Evolutionary conservation across 78 protist species (phyloP), one percentile per base, ranked within the genome.

Genomic region (Cavenderia fasciculata): DNA sequence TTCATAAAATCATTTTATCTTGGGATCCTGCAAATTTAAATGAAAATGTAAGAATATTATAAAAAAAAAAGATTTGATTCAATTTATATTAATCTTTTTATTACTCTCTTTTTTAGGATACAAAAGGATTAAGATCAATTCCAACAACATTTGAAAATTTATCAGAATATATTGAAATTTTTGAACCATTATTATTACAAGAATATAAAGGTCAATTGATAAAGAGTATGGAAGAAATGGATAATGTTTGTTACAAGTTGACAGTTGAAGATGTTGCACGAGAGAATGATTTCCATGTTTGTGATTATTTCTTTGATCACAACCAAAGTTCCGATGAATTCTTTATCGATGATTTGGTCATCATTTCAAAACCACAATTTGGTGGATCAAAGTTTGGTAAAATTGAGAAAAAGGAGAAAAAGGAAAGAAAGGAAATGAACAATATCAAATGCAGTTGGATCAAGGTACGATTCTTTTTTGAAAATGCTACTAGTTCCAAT

Each of bases 101-200:
- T 43, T 11, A 12, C 18, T 49, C 16, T 46, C 33, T 16, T 14
- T 31, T 46, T 16, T n/a, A 68, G 73, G 49, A 59, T 23, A 8
- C 21, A 11, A 34, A 70, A 1, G 40, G 21, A n/a, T 72, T 63
- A 2, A 74, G 40, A 49, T 29, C 51, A 0, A 33, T 88, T 2
- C 94, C 94, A 34, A 57, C 40, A 3, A 27, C 87, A 8, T 88
- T 88, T 38, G 51, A 61, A n/a, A 62, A 49, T 57, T 27, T 65
- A 16, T 21, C 31, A 4, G 87, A 91, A 16, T 91, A 91, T 40
- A 91, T 66, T 16, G 29, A 51, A 1, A 68, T 91, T 19, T 91
- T 91, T 34, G 52, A 82, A 46, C 94, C 94, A 41, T 54, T 91
- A 7, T 27, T 91, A 44, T 31, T 91, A 0, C 82, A 78, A 27